These are phyloP conservation scores for Globisporangium abappressorium DNA, from an alignment of 352 stramenopile species.

Conservation along the genomic window DNA sequence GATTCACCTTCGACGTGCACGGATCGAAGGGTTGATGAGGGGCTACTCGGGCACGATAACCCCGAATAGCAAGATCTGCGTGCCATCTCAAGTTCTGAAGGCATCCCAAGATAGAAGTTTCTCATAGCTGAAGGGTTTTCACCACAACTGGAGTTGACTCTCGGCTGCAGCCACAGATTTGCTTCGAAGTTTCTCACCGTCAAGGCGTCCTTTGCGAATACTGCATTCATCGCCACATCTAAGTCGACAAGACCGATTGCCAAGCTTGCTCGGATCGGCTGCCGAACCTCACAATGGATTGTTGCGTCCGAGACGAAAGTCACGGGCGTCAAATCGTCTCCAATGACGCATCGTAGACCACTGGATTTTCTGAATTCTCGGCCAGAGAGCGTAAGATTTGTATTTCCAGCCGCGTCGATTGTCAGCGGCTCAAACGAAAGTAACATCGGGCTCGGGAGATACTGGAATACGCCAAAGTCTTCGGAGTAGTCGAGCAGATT, in stretches of 20 bases:
- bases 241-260: slow-evolving; percentile 37
- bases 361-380: slow-evolving; percentile 40
- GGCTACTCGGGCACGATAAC: neutral
- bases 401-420: slow-evolving; percentile 10
- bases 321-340: slow-evolving; percentile 22
- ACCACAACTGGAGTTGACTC: neutral
- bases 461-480: slow-evolving; percentile 32
- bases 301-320: slow-evolving; percentile 26
- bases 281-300: slow-evolving; percentile 21
- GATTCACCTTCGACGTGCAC: slow-evolving; percentile 31
- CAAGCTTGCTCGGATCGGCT: slow-evolving; percentile 15
- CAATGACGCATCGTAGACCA: slow-evolving; percentile 31
- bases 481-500: slow-evolving; percentile 53
- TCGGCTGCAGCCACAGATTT: neutral
- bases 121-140: neutral
- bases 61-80: neutral
- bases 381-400: slow-evolving; percentile 19
- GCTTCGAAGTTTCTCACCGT: neutral
- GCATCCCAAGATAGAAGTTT: neutral
- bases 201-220: neutral
- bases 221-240: slow-evolving; percentile 7
- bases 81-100: neutral
- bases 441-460: slow-evolving; percentile 30
- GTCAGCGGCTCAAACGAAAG: slow-evolving; percentile 28
- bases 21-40: slow-evolving; percentile 17